Conservation (phyloP, 495 filamentous ascomycete genomes). For the Annulohypoxylon moriforme region DNA sequence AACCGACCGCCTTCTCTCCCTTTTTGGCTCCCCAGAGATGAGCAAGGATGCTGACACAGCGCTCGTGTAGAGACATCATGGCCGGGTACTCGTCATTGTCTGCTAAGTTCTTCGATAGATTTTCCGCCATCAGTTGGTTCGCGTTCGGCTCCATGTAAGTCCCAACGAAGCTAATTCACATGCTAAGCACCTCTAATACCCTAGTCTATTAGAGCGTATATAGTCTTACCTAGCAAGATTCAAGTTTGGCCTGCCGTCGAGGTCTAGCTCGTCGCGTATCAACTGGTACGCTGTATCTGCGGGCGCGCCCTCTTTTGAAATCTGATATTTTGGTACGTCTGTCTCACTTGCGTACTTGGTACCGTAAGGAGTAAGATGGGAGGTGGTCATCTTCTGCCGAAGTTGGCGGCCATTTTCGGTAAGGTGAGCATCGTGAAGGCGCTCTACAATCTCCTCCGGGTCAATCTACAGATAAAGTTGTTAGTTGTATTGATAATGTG, state of each 20-base stretch:
- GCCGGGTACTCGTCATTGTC: conserved; percentile 83
- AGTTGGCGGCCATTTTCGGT: conserved; percentile 56
- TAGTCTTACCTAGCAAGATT: conserved; percentile 70
- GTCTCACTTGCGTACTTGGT: conserved; percentile 69
- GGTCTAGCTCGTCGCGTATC: conserved; percentile 78
- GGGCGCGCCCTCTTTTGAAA: conserved; percentile 70
- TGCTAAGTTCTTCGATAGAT: conserved; percentile 73
- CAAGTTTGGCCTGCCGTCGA: conserved; percentile 77
- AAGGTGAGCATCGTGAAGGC: conserved; percentile 59
- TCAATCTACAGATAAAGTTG: conserved; percentile 59
- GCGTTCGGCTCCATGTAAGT: conserved; percentile 79
- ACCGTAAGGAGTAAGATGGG: conserved; percentile 71
- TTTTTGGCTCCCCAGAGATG: conserved; percentile 75
- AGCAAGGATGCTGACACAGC: conserved; percentile 77
- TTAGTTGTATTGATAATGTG: conserved; percentile 1
- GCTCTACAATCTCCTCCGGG: conserved; percentile 69
- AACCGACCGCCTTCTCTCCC: conserved; percentile 74
- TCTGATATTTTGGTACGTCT: conserved; percentile 75
- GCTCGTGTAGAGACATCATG: conserved; percentile 76
- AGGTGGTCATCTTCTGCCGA: conserved; percentile 54
- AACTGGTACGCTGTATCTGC: conserved; percentile 74
- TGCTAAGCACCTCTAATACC: not conserved
- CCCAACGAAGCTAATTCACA: conserved; percentile 70
- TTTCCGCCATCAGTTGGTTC: conserved; percentile 73
- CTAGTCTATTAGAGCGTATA: not conserved